Percentiles rank a stretch among this genome's conserved stretches.
Conservation (phyloP, 2,329 filamentous ascomycete species). For the Fusarium lateritium region DNA sequence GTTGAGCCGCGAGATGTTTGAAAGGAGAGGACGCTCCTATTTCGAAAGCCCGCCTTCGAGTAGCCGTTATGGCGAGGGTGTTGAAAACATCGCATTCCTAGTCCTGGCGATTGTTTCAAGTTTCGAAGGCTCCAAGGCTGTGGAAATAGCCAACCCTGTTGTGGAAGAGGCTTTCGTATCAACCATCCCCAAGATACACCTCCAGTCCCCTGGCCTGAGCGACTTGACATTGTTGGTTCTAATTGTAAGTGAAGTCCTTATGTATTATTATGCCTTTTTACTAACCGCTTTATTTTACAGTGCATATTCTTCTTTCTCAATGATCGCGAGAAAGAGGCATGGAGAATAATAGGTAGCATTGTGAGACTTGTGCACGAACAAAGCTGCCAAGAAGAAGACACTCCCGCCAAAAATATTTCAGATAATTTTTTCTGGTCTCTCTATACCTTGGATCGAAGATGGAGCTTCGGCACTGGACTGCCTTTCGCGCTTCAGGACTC, state of each 20-base stretch:
- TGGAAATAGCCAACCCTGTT: background rate
- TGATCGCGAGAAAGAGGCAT: slow-evolving; percentile 52
- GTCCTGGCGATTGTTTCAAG: background rate
- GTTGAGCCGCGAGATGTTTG: background rate
- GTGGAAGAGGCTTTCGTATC: background rate
- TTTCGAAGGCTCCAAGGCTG: background rate
- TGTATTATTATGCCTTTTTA: slow-evolving; percentile 26
- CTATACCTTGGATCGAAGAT: slow-evolving; percentile 72
- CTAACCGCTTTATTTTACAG: slow-evolving; percentile 9
- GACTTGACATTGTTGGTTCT: background rate
- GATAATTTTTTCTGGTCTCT: slow-evolving; percentile 67
- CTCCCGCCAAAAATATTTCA: slow-evolving; percentile 34
- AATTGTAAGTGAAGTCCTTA: background rate
- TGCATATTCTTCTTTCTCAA: slow-evolving; percentile 45
- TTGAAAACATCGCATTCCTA: background rate
- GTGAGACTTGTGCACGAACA: slow-evolving; percentile 65
- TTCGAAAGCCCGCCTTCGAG: no score
- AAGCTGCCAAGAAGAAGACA: slow-evolving; percentile 51
- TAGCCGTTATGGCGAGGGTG: background rate
- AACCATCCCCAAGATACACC: background rate
- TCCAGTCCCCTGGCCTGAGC: background rate
- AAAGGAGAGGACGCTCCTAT: rapidly evolving
- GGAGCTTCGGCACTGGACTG: slow-evolving; percentile 72
- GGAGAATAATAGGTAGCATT: slow-evolving; percentile 52
- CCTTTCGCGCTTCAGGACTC: slow-evolving; percentile 70